These are phyloP conservation scores for Dactylellina haptotyla DNA, from an alignment of 2,329 filamentous ascomycete species.

Conservation along the genomic window DNA sequence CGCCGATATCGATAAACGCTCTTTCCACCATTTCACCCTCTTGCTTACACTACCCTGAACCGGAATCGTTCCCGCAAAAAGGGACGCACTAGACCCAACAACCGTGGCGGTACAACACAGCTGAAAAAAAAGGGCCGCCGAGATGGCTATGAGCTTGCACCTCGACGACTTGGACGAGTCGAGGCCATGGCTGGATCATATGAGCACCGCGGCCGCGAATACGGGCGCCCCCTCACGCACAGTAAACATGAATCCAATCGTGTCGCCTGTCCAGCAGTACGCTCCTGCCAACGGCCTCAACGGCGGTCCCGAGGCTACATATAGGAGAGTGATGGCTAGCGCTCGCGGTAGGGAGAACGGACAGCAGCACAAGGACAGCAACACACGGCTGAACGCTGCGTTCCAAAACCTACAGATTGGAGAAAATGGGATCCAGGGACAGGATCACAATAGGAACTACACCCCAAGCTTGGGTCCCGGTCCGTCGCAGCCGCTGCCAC, in stretches of 20 bases:
- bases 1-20: no score
- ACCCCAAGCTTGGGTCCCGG: neutral
- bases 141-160: slow-evolving; percentile 53
- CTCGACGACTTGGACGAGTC: slow-evolving; percentile 47
- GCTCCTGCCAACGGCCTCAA: neutral
- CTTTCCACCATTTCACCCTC: no score
- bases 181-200: slow-evolving; percentile 40
- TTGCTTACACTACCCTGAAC: no score
- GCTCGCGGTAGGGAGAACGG: slow-evolving; percentile 37
- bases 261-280: slow-evolving; percentile 8
- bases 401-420: slow-evolving; percentile 44
- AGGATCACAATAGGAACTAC: slow-evolving; percentile 1
- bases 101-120: slow-evolving; percentile 10
- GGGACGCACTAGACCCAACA: neutral
- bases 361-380: slow-evolving; percentile 39
- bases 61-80: neutral
- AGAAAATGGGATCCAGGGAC: slow-evolving; percentile 16
- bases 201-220: slow-evolving; percentile 15
- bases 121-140: neutral
- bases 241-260: slow-evolving; percentile 2
- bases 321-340: slow-evolving; percentile 28
- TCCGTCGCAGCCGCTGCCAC: neutral
- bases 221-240: slow-evolving; percentile 16
- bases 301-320: slow-evolving; percentile 10
- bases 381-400: slow-evolving; percentile 35